Base-by-base conservation (phyloP, 2,329 filamentous ascomycete species). In the Tympanopsis confertula region DNA sequence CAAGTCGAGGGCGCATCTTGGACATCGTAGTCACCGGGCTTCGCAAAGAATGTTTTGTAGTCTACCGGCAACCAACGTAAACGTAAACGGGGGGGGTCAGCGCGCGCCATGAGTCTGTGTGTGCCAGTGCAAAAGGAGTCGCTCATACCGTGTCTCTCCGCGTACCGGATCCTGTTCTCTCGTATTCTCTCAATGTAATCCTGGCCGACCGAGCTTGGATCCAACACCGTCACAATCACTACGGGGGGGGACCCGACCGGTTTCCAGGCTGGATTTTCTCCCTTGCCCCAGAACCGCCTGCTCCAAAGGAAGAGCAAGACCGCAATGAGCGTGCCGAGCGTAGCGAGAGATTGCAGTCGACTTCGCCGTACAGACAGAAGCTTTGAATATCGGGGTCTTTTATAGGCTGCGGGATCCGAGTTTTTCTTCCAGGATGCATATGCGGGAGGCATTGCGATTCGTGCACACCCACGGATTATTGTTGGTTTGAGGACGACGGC, bases 201-300 rank as follows among this genome's bases (percentile, higher is more conserved):
- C 22, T 74, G 63, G 51, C 75, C 76, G 49, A 81, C 74, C 26
- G 60, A 65, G 37, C 68, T 65, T 41, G 77, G 70, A 54, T 95
- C 85, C 39, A 95, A 61, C 5, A 89, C 76, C 2, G 91, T 95
- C 42, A 98, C 84, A 37, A 98, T 66, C 20, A 96, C 87, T 15
- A 74, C 75, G 10, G 10, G 7, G 10, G 30, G 15, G 15, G 30
- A 12, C 17, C 15, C 15, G 7, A 15, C 30, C 7, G 22, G 22
- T 26, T n/a, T n/a, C n/a, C n/a, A n/a, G n/a, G n/a, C n/a, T n/a
- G n/a, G n/a, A n/a, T n/a, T n/a, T n/a, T n/a, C n/a, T n/a, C n/a
- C n/a, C n/a, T n/a, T n/a, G n/a, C n/a, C n/a, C n/a, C n/a, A n/a
- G n/a, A n/a, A n/a, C n/a, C n/a, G n/a, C n/a, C n/a, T n/a, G n/a